Evolutionary conservation across 2,329 filamentous ascomycete species (phyloP), one percentile per base, ranked within the genome.

Genomic region (Aureobasidium sp.): DNA sequence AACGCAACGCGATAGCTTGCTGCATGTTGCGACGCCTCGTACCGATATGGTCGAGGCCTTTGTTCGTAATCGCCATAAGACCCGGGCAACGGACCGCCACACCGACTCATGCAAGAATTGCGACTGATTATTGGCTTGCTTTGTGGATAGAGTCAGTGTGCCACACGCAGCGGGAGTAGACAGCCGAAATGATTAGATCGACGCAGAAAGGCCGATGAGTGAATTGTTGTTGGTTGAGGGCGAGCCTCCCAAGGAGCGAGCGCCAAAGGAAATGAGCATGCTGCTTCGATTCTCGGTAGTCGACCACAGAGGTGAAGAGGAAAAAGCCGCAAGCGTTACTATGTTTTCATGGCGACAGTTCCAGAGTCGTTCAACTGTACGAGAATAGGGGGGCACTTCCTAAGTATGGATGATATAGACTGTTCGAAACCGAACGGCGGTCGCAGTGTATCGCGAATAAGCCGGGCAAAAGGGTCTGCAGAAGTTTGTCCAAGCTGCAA

Each of bases 211-310:
- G 54, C 42, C 42, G 54, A 48, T 42, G 31, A 58, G 54, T 29
- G 45, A 58, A 48, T 58, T 39, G 29, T 44, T 57, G 53, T 57
- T 58, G 54, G 54, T 48, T 27, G 54, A 48, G 54, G 42, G 29
- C 42, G 48, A 58, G 54, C 54, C 15, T 48, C 42, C 54, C 54
- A 58, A 58, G 54, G 54, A 58, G 42, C 54, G 54, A 58, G 54
- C 54, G 54, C 54, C 54, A 58, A 58, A 58, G 40, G 54, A 58
- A 58, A 58, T 58, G 54, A 58, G 54, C 31, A 42, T 57, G 39
- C 11, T 47, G 27, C 54, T 14, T 15, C 40, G 17, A 27, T 39
- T 14, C 29, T 44, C 37, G 29, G 39, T 22, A 40, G 17, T 33
- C 37, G 17, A 31, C 37, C 27, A 27, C 33, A 44, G 39, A 17